phyloP scores from a whole-genome alignment of 148 eudicot genomes.

The Silene latifolia region DNA sequence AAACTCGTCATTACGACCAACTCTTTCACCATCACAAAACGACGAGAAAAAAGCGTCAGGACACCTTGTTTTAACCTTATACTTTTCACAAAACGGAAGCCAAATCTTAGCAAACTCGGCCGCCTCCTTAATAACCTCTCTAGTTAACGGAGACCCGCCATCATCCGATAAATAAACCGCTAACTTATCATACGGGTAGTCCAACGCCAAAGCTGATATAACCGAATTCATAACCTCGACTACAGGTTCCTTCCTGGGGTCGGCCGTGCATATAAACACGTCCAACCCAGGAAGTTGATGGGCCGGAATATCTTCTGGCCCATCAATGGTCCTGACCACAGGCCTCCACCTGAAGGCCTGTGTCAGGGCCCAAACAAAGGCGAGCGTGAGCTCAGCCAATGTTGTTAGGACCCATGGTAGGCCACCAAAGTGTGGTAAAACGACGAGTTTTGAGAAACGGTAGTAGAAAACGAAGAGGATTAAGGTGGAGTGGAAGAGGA shows the following conservation, averaged over 20 bases:
- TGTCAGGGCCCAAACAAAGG: slow-evolving; percentile 38
- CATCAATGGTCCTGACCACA: slow-evolving; percentile 24
- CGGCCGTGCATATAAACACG: slow-evolving; percentile 57
- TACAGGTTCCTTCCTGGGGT: slow-evolving; percentile 51
- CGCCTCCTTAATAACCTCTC: slow-evolving; percentile 41
- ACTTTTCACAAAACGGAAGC: slow-evolving; percentile 55
- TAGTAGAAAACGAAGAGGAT: slow-evolving; percentile 33
- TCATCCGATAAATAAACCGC: slow-evolving; percentile 62
- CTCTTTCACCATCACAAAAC: slow-evolving; percentile 19
- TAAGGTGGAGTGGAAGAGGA: slow-evolving; percentile 32
- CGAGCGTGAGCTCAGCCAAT: slow-evolving; percentile 37
- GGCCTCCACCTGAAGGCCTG: slow-evolving; percentile 55
- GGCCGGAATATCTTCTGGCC: not conserved
- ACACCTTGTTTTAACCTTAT: slow-evolving; percentile 42
- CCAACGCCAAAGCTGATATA: slow-evolving; percentile 50
- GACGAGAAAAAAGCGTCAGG: slow-evolving; percentile 50
- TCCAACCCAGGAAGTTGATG: slow-evolving; percentile 41
- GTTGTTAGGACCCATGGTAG: slow-evolving; percentile 38
- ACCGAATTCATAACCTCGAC: slow-evolving; percentile 53
- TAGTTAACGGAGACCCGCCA: slow-evolving; percentile 45
- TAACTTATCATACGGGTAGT: slow-evolving; percentile 52
- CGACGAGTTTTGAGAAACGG: slow-evolving; percentile 26
- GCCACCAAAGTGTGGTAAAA: not conserved
- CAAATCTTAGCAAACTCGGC: slow-evolving; percentile 41
- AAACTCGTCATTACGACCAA: slow-evolving; percentile 14